These are phyloP conservation scores for Boletus coccyginus DNA, from an alignment of 768 basidiomycete genomes.

Conservation along the genomic window DNA sequence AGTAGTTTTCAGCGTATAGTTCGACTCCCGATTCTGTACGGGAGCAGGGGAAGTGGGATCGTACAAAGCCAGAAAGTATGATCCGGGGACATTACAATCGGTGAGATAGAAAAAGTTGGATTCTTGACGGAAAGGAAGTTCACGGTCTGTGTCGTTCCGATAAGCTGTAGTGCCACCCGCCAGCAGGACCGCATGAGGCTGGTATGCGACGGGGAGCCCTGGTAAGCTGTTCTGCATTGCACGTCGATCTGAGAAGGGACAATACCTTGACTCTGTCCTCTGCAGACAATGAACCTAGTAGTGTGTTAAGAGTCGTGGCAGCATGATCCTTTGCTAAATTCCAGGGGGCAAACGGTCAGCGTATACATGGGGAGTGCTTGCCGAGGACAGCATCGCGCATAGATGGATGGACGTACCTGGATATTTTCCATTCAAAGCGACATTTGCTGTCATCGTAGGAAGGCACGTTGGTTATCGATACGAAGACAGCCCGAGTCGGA, in stretches of 20 bases:
- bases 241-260: neutral
- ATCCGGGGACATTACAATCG: constrained; percentile 72
- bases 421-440: constrained; percentile 16
- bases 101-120: constrained; percentile 89
- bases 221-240: neutral
- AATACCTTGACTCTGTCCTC: constrained; percentile 52
- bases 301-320: constrained; percentile 49
- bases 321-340: constrained; percentile 50
- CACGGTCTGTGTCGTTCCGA: constrained; percentile 84
- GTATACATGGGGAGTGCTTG: neutral
- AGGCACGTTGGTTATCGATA: neutral
- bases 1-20: constrained; percentile 42
- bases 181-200: constrained; percentile 72
- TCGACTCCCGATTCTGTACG: constrained; percentile 36
- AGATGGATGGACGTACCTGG: constrained; percentile 15
- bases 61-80: constrained; percentile 61
- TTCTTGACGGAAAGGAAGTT: constrained; percentile 70
- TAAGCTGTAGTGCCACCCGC: constrained; percentile 61
- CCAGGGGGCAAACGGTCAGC: neutral
- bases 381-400: neutral
- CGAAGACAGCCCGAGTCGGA: neutral
- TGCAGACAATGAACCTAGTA: constrained; percentile 48
- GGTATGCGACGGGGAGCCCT: neutral
- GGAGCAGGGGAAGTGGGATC: constrained; percentile 33
- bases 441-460: constrained; percentile 5